These are phyloP conservation scores for Phytopythium montanum DNA, from an alignment of 352 stramenopile genomes.

Conservation along the genomic window DNA sequence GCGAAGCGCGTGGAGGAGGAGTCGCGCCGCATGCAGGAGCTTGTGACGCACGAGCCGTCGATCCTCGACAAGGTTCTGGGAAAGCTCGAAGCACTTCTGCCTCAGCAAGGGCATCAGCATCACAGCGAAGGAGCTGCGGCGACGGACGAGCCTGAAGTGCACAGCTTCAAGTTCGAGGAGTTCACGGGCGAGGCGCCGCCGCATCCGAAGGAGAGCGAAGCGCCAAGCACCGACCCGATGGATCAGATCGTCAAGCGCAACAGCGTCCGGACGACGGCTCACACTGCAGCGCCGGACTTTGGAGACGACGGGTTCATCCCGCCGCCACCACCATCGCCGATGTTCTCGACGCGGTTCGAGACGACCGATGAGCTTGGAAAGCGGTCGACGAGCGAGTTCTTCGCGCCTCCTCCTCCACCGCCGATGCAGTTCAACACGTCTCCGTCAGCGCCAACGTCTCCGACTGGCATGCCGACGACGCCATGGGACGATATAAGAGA, in stretches of 20 bases:
- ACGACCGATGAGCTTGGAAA: not conserved
- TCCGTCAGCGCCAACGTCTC: constrained; percentile 4
- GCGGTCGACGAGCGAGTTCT: constrained; percentile 5
- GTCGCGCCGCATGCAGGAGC: constrained; percentile 42
- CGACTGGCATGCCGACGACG: not conserved
- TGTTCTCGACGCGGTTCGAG: constrained; percentile 7
- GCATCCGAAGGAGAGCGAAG: constrained; percentile 12
- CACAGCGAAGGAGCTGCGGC: not conserved
- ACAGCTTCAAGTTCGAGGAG: constrained; percentile 56
- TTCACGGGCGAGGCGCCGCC: constrained; percentile 48
- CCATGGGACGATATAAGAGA: constrained; percentile 11
- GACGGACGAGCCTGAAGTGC: constrained; percentile 21
- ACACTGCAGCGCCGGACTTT: not conserved
- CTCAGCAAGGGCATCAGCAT: constrained; percentile 12
- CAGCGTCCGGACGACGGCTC: constrained; percentile 2
- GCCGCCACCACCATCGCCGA: constrained; percentile 11
- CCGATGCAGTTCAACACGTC: not conserved
- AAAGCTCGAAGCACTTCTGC: constrained; percentile 39
- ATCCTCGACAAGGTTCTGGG: constrained; percentile 24
- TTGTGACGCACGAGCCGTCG: constrained; percentile 28
- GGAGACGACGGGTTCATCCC: constrained; percentile 14
- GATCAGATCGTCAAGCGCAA: constrained; percentile 5
- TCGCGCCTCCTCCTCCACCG: constrained; percentile 3
- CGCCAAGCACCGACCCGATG: not conserved
- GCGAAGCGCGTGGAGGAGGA: constrained; percentile 49